Percentiles rank a stretch among this genome's conserved stretches.
These are phyloP conservation scores for Sclerotinia spermophila DNA, from an alignment of 2,329 filamentous ascomycete species.

Conservation along the genomic window DNA sequence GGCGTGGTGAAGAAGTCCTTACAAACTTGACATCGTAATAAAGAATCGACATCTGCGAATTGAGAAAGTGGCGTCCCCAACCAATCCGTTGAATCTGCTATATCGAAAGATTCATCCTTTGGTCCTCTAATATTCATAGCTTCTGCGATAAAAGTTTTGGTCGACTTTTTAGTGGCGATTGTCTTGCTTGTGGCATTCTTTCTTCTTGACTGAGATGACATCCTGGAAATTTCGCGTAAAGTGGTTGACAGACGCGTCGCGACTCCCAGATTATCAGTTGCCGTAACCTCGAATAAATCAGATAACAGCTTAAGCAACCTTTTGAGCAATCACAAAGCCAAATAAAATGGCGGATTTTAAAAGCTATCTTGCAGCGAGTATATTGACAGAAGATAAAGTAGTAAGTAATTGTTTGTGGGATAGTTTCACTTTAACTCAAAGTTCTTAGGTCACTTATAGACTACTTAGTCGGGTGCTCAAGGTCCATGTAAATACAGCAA, in stretches of 20 bases:
- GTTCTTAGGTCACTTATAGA: constrained; percentile 77
- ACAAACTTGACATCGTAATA: constrained; percentile 92
- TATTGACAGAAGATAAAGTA: constrained; percentile 37
- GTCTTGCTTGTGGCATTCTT: constrained; percentile 21
- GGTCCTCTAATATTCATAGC: constrained; percentile 19
- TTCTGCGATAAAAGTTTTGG: neutral
- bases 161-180: neutral
- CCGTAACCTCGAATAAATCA: constrained; percentile 10
- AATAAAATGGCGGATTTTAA: constrained; percentile 36
- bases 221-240: constrained; percentile 31
- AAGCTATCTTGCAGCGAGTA: constrained; percentile 36
- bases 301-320: constrained; percentile 10
- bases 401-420: constrained; percentile 25
- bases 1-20: constrained; percentile 96
- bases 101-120: constrained; percentile 37
- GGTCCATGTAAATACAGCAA: constrained; percentile 81
- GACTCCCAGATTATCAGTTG: constrained; percentile 14
- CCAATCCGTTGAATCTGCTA: constrained; percentile 85
- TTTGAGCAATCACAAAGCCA: constrained; percentile 13
- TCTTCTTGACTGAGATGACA: constrained; percentile 11
- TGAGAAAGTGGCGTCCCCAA: constrained; percentile 63
- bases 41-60: constrained; percentile 71
- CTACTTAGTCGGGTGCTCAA: constrained; percentile 77
- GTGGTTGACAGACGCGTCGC: constrained; percentile 23
- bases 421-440: constrained; percentile 3